Conservation (phyloP, 225 moss, liverwort and hornwort genomes). For the Ulota crispa region DNA sequence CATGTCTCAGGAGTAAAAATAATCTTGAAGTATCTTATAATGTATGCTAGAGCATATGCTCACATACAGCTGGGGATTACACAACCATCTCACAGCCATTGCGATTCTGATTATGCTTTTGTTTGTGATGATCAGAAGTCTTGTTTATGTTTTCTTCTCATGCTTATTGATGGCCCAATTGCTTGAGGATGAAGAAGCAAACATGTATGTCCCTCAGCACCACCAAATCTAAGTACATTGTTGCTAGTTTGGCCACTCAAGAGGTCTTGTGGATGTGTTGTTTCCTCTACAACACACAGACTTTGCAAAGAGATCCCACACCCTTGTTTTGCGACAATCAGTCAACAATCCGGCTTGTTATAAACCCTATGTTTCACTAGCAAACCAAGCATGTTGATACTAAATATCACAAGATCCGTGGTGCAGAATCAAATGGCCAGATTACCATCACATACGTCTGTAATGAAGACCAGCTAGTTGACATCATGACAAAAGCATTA, state of each 20-base stretch:
- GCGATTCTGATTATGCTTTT: not conserved
- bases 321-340: not conserved
- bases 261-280: too few species aligned
- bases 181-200: not conserved
- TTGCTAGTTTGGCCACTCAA: not conserved
- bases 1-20: not conserved
- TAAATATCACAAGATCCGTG: not conserved
- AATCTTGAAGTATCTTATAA: not conserved
- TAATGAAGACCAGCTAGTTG: too few species aligned
- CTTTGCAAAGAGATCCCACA: too few species aligned
- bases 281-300: too few species aligned
- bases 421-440: too few species aligned
- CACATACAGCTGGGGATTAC: not conserved
- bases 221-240: not conserved
- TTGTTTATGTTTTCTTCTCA: not conserved
- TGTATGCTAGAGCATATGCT: not conserved
- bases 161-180: not conserved
- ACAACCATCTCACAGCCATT: not conserved
- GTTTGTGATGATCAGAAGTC: not conserved
- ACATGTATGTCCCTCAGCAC: not conserved
- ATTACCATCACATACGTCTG: too few species aligned
- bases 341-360: not conserved
- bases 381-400: not conserved
- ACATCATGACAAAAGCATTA: too few species aligned
- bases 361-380: not conserved